phyloP scores from a whole-genome alignment of 2,329 filamentous ascomycete species.

The Xylaria digitata region DNA sequence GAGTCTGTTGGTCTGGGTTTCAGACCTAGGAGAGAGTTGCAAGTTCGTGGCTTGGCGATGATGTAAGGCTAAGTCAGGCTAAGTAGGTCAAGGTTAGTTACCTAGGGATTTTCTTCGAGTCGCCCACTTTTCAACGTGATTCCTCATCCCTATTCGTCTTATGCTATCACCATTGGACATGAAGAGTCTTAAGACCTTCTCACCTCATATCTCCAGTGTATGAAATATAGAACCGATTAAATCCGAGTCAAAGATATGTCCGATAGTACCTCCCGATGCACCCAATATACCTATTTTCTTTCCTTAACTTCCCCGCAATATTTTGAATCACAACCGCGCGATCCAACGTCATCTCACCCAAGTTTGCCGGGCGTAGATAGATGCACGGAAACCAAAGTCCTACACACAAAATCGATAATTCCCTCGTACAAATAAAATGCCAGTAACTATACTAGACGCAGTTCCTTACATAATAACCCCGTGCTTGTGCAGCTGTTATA shows the following conservation, averaged over 20 bases:
- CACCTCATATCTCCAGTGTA: too few relatives aligned
- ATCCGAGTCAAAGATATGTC: neutral
- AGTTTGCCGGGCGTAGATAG: neutral
- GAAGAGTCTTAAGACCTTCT: too few relatives aligned
- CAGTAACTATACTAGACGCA: neutral
- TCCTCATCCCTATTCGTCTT: neutral
- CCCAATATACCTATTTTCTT: slow-evolving; percentile 1
- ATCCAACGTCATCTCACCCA: slow-evolving; percentile 20
- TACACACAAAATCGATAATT: neutral
- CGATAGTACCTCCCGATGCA: slow-evolving; percentile 9
- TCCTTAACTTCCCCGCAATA: slow-evolving; percentile 13
- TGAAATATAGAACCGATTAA: neutral
- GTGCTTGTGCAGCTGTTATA: neutral
- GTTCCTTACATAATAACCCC: neutral
- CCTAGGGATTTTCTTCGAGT: neutral
- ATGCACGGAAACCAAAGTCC: too few relatives aligned
- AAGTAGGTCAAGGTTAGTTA: too few relatives aligned
- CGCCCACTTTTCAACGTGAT: neutral
- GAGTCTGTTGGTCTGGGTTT: neutral
- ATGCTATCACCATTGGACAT: neutral
- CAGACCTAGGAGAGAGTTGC: too few relatives aligned
- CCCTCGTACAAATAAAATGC: neutral
- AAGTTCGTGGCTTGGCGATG: slow-evolving; percentile 20
- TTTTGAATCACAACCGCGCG: slow-evolving; percentile 14
- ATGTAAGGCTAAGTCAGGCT: slow-evolving; percentile 6